Conservation (phyloP, 2,329 filamentous ascomycete species). For the Drechmeria coniospora region DNA sequence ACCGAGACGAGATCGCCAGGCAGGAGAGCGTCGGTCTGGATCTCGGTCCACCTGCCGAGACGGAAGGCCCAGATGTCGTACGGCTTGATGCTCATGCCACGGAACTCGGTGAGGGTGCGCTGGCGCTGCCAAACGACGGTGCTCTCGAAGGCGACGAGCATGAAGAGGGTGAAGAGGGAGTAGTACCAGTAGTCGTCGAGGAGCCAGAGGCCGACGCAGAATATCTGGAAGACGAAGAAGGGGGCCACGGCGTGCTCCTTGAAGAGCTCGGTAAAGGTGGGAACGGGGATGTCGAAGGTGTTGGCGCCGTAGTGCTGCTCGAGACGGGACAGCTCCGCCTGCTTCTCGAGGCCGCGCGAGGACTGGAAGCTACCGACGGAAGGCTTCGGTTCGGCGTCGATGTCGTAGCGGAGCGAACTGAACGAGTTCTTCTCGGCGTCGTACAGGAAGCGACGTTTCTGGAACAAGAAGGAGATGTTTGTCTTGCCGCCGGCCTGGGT, state of each 20-base stretch:
- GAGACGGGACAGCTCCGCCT: conserved; percentile 62
- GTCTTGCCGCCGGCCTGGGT: conserved; percentile 52
- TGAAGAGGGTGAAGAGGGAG: conserved; percentile 94
- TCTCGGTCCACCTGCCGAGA: conserved; percentile 73
- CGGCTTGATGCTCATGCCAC: conserved; percentile 98
- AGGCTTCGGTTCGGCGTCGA: conserved; percentile 78
- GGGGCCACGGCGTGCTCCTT: conserved; percentile 96
- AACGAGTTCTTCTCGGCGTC: conserved; percentile 58
- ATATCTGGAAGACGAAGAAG: conserved; percentile 98
- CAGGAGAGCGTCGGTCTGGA: conserved; percentile 78
- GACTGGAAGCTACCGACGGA: conserved; percentile 63
- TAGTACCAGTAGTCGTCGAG: conserved; percentile 99
- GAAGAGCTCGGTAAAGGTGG: conserved; percentile 89
- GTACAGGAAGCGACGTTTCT: conserved; percentile 93
- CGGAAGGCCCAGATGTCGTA: conserved; percentile 90
- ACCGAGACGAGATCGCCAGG: conserved; percentile 91
- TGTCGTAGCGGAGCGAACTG: conserved; percentile 62
- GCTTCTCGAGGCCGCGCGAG: conserved; percentile 57
- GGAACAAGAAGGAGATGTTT: conserved; percentile 82
- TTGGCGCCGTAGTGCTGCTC: conserved; percentile 92
- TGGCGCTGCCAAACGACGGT: conserved; percentile 99
- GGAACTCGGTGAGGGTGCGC: conserved; percentile 88
- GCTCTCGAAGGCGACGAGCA: conserved; percentile 95
- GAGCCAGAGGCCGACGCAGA: conserved; percentile 97
- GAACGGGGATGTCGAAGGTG: conserved; percentile 94